These are phyloP conservation scores for Abortiporus biennis DNA, from an alignment of 1,284 basidiomycete species.

Conservation along the genomic window DNA sequence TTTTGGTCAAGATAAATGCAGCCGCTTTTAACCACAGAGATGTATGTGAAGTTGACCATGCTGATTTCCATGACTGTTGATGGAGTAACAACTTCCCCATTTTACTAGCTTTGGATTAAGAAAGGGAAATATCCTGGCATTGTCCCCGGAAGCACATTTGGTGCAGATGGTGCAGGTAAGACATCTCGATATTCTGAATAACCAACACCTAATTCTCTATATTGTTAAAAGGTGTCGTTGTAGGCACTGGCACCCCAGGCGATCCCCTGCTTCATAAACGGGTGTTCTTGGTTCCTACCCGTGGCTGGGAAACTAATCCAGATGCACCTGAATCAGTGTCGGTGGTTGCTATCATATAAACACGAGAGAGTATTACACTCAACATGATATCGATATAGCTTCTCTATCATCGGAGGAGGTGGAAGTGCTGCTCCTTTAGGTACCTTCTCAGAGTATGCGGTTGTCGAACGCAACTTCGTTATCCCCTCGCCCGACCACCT, in stretches of 20 bases:
- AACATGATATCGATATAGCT: slow-evolving; percentile 27
- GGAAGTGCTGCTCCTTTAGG: slow-evolving; percentile 46
- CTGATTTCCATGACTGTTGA: too few species aligned
- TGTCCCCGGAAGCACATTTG: slow-evolving; percentile 52
- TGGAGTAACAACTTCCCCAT: background rate
- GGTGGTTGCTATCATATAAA: slow-evolving; percentile 8
- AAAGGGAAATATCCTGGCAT: slow-evolving; percentile 68
- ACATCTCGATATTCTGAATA: background rate
- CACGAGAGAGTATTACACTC: slow-evolving; percentile 3
- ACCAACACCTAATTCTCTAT: background rate
- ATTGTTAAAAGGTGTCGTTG: slow-evolving; percentile 44
- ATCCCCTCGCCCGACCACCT: slow-evolving; percentile 67
- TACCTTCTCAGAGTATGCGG: slow-evolving; percentile 74
- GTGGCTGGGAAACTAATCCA: slow-evolving; percentile 68
- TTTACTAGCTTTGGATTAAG: slow-evolving; percentile 64
- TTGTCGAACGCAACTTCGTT: slow-evolving; percentile 66
- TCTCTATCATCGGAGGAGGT: slow-evolving; percentile 56
- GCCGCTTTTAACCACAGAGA: slow-evolving; percentile 79
- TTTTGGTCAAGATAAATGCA: slow-evolving; percentile 63
- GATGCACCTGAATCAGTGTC: slow-evolving; percentile 46
- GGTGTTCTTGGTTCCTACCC: slow-evolving; percentile 71
- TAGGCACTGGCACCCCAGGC: slow-evolving; percentile 44
- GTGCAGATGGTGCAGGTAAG: slow-evolving; percentile 71
- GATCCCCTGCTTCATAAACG: slow-evolving; percentile 58
- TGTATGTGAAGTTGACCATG: slow-evolving; percentile 44